phyloP scores from a whole-genome alignment of 805 yeast species.

The Hanseniaspora lindneri region DNA sequence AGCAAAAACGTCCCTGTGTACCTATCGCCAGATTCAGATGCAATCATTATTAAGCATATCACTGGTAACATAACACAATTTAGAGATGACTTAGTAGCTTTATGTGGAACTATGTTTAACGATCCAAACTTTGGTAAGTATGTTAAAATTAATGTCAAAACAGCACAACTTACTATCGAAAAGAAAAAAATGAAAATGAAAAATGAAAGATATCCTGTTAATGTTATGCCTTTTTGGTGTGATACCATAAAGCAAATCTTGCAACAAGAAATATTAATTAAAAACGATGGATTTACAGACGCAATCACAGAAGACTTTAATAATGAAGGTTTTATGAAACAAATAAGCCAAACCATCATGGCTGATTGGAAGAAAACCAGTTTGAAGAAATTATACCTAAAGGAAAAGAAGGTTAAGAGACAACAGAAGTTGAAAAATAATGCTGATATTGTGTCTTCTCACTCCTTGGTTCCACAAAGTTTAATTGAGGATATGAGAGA shows the following conservation, averaged over 20 bases:
- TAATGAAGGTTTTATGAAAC: conserved; percentile 6
- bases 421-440: not conserved
- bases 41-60: conserved; percentile 3
- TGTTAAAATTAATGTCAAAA: not conserved
- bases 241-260: conserved; percentile 6
- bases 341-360: conserved; percentile 1
- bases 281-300: conserved; percentile 1
- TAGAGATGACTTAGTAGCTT: not conserved
- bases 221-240: conserved; percentile 1
- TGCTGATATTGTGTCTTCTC: not conserved
- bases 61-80: conserved; percentile 2
- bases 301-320: conserved; percentile 1
- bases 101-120: conserved; percentile 3
- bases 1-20: conserved; percentile 4
- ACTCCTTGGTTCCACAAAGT: not conserved
- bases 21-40: not conserved
- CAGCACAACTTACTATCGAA: not conserved
- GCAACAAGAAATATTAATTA: conserved; percentile 2
- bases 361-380: conserved; percentile 7
- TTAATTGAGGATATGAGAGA: not conserved
- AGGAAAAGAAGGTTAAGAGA: not conserved
- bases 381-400: not conserved
- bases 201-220: not conserved
- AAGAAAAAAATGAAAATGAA: not conserved
- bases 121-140: conserved; percentile 2